These are phyloP conservation scores for Fusarium humuli DNA, from an alignment of 2,329 filamentous ascomycete genomes.

Conservation along the genomic window DNA sequence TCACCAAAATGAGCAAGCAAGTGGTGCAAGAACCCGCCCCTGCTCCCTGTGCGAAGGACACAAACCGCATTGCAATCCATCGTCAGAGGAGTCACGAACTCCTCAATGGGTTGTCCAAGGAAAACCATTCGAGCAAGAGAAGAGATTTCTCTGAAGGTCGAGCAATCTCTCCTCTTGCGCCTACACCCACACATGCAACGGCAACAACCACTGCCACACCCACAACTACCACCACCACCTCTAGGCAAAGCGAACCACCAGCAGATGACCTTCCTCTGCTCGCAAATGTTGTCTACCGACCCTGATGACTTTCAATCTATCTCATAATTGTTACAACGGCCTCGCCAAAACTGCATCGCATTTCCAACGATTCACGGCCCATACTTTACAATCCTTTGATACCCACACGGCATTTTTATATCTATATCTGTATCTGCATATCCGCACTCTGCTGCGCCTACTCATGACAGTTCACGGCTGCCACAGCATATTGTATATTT, in stretches of 20 bases:
- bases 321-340: slow-evolving; percentile 9
- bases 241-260: slow-evolving; percentile 43
- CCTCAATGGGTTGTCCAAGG: slow-evolving; percentile 54
- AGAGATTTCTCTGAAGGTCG: slow-evolving; percentile 43
- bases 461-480: slow-evolving; percentile 39
- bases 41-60: slow-evolving; percentile 42
- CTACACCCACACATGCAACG: slow-evolving; percentile 51
- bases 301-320: slow-evolving; percentile 43
- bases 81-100: slow-evolving; percentile 65
- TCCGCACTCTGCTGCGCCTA: slow-evolving; percentile 11
- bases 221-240: slow-evolving; percentile 1
- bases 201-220: slow-evolving; percentile 17
- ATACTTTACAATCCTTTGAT: slow-evolving; percentile 47
- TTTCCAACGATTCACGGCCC: slow-evolving; percentile 44
- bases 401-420: slow-evolving; percentile 36
- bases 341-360: slow-evolving; percentile 24
- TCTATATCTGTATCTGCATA: slow-evolving; percentile 12
- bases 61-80: slow-evolving; percentile 54
- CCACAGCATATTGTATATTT: slow-evolving; percentile 37
- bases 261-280: slow-evolving; percentile 56
- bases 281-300: slow-evolving; percentile 63
- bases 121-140: slow-evolving; percentile 22
- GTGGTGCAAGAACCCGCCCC: slow-evolving; percentile 16
- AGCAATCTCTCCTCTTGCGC: slow-evolving; percentile 49
- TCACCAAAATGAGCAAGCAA: slow-evolving; percentile 52